Percentiles rank a stretch among this genome's conserved stretches.
Conservation (phyloP, 2,329 filamentous ascomycete genomes). For the Nectriaceae sp. region DNA sequence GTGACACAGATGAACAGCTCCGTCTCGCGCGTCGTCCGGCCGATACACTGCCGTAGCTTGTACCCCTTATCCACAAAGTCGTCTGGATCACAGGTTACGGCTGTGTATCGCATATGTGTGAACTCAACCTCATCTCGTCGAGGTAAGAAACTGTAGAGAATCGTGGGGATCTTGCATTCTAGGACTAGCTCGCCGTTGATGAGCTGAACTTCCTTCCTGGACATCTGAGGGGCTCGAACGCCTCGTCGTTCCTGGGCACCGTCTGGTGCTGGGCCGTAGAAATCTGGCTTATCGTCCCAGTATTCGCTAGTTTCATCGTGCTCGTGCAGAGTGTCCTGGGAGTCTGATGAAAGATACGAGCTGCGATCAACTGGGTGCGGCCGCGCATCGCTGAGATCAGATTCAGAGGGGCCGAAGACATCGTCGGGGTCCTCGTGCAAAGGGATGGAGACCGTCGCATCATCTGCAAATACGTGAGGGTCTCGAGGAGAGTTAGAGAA, state of each 20-base stretch:
- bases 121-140: slow-evolving; percentile 93
- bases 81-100: slow-evolving; percentile 96
- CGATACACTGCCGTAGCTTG: slow-evolving; percentile 89
- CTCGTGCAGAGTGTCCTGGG: slow-evolving; percentile 58
- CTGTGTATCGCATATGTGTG: slow-evolving; percentile 98
- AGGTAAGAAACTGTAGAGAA: slow-evolving; percentile 94
- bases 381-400: slow-evolving; percentile 55
- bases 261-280: slow-evolving; percentile 85
- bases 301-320: slow-evolving; percentile 35
- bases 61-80: slow-evolving; percentile 89
- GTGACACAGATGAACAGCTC: slow-evolving; percentile 96
- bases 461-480: slow-evolving; percentile 60
- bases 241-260: slow-evolving; percentile 87
- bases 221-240: slow-evolving; percentile 82
- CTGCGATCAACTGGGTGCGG: slow-evolving; percentile 52
- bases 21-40: slow-evolving; percentile 80
- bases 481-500: slow-evolving; percentile 63
- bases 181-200: slow-evolving; percentile 98
- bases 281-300: slow-evolving; percentile 63
- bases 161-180: slow-evolving; percentile 98
- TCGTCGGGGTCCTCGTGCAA: slow-evolving; percentile 65
- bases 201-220: slow-evolving; percentile 89
- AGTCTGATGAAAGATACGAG: slow-evolving; percentile 55
- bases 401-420: slow-evolving; percentile 65
- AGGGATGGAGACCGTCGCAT: slow-evolving; percentile 73